Evolutionary conservation across 352 stramenopile genomes (phyloP), one percentile per base, ranked within the genome.

Genomic region (Phytophthora kernoviae): DNA sequence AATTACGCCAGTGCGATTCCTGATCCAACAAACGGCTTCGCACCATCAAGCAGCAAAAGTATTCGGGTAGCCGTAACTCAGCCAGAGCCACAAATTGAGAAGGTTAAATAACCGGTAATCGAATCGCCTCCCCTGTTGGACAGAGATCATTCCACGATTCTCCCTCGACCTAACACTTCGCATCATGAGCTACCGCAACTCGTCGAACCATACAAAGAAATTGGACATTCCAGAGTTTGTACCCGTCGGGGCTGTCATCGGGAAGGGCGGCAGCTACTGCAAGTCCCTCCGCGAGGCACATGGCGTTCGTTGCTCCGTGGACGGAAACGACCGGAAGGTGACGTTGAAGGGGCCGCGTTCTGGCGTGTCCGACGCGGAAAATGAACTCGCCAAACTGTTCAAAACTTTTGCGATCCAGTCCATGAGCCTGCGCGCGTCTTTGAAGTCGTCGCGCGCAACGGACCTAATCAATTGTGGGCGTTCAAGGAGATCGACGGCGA

Each of bases 221-320:
- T 10, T 82, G 24, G 17, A 33, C 0, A 80, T 83, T n/a, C 68
- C 74, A 0, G 40, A 67, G 6, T 47, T 72, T 33, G 58, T 83
- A 5, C 57, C 60, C n/a, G 57, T 80, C 5, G 74, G 74, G 4
- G 68, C 56, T 47, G 68, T 83, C 30, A 83, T 83, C 34, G 74
- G 70, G 18, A 77, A 71, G 36, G 52, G 65, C 2, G 74, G 70
- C 0, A 75, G 67, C 58, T 65, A 68, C 33, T 75, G 69, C 42
- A 79, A 75, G 33, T 53, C 45, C 4, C 34, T 83, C 10, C 54
- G 34, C 32, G 47, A 61, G 0, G 68, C 70, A 9, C 51, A 76
- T 30, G 50, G 54, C 2, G 67, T 83, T 21, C 58, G 45, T 12
- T 78, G 67, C 43, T 56, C 15, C 20, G 70, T 83, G 30, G 36